Evolutionary conservation across 1,284 basidiomycete species (phyloP), one percentile per base, ranked within the genome.

Genomic region (Mycena sp.): DNA sequence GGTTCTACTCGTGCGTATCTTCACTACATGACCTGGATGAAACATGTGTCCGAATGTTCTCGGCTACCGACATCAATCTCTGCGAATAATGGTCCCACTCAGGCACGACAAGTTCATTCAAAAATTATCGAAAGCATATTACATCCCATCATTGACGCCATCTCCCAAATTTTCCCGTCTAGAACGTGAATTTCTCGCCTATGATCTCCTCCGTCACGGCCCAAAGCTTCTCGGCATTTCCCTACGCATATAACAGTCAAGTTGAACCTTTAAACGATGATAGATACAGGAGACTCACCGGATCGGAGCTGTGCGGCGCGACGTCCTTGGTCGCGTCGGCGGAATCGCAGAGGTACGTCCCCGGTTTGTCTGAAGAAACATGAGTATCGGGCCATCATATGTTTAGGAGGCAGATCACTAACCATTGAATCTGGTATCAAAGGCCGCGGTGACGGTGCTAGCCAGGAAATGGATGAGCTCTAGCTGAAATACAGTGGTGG

Each of bases 371-470:
- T 56, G 21, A n/a, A 32, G 7, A 44, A 43, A 16, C 14, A 37
- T 43, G 43, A 3, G 37, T 10, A 29, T n/a, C n/a, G 7, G 6
- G 30, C 26, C 4, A 3, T 6, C 4, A 14, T 32, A 17, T 11
- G 11, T 7, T 25, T 21, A 1, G 19, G 30, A 35, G 4, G 10
- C 32, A 37, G 16, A 2, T 6, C 17, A 23, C 26, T 26, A 7
- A 49, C 56, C 32, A 26, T 40, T 49, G 40, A 58, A 19, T 2
- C 57, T 28, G 2, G 40, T 28, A n/a, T 58, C 57, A 19, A 58
- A 58, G 17, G 57, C 57, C 4, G 57, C 57, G 17, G 28, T 40
- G 23, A 58, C 40, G 11, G 30, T 58, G 4, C 55, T 57, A 11
- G n/a, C n/a, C 2, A 40, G 4, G 11, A n/a, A 14, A n/a, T 29